These are phyloP conservation scores for Buxus sempervirens DNA, from an alignment of 164 flowering plant species.

Conservation along the genomic window DNA sequence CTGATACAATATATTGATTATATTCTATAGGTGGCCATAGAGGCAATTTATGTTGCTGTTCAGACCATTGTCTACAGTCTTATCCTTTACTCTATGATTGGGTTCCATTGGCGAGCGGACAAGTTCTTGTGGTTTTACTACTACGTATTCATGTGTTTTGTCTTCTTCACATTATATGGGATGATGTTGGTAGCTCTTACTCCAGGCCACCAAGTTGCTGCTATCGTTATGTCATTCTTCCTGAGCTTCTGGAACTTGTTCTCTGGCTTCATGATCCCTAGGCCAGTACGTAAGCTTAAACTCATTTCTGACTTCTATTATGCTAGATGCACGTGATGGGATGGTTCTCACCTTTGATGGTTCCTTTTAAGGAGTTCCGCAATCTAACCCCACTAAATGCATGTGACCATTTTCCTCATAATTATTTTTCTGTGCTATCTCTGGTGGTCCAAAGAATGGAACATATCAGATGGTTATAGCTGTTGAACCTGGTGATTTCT, in stretches of 20 bases:
- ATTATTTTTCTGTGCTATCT: neutral
- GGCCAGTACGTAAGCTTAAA: constrained; percentile 32
- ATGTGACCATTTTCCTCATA: too few species aligned
- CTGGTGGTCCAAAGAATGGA: too few species aligned
- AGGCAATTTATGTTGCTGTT: constrained; percentile 38
- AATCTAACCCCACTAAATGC: neutral
- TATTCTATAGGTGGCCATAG: constrained; percentile 50
- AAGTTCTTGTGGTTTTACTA: constrained; percentile 50
- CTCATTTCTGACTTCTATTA: neutral
- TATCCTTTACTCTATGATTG: constrained; percentile 54
- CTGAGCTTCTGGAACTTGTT: constrained; percentile 55
- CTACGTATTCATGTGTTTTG: constrained; percentile 49
- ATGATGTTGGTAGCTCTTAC: constrained; percentile 63
- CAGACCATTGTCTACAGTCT: constrained; percentile 44
- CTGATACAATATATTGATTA: neutral
- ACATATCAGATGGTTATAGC: too few species aligned
- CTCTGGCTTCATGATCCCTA: constrained; percentile 57
- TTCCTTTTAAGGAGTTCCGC: neutral
- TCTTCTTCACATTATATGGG: constrained; percentile 47
- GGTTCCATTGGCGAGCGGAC: constrained; percentile 37
- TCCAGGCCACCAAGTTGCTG: constrained; percentile 48
- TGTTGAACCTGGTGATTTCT: too few species aligned
- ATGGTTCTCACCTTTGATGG: neutral
- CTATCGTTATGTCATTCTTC: constrained; percentile 51
- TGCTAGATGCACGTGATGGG: neutral